phyloP scores from a whole-genome alignment of 164 flowering plant genomes.

The Tetracentron sinense region DNA sequence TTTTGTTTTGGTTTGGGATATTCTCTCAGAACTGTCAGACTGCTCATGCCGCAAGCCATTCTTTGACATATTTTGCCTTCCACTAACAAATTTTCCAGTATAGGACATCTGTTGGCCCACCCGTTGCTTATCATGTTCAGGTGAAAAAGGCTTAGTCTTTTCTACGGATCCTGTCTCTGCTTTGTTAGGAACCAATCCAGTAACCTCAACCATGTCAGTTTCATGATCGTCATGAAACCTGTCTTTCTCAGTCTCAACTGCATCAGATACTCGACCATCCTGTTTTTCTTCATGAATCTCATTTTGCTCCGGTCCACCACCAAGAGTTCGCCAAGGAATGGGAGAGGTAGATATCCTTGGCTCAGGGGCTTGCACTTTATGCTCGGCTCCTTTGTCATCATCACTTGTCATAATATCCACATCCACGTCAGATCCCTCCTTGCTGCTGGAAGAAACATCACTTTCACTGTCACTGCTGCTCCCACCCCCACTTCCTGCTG shows the following conservation, averaged over 20 bases:
- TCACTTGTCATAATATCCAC: slow-evolving; percentile 88
- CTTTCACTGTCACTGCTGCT: slow-evolving; percentile 91
- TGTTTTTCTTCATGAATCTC: slow-evolving; percentile 29
- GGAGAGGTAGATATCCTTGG: slow-evolving; percentile 29
- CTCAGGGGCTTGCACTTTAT: slow-evolving; percentile 30
- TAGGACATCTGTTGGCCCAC: slow-evolving; percentile 25
- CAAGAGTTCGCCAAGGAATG: slow-evolving; percentile 27
- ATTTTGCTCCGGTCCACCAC: slow-evolving; percentile 28
- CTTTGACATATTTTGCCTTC: slow-evolving; percentile 24
- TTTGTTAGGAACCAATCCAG: slow-evolving; percentile 19
- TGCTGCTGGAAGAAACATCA: slow-evolving; percentile 82
- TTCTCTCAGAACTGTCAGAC: slow-evolving; percentile 33
- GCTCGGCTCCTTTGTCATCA: slow-evolving; percentile 64
- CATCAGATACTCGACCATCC: slow-evolving; percentile 36
- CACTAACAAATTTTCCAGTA: slow-evolving; percentile 30
- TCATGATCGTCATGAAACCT: slow-evolving; percentile 35
- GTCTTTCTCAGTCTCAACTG: slow-evolving; percentile 36
- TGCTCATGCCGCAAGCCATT: slow-evolving; percentile 32
- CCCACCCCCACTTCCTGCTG: slow-evolving; percentile 61
- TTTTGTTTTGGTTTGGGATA: slow-evolving; percentile 19
- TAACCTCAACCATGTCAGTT: slow-evolving; percentile 28
- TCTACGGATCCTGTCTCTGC: slow-evolving; percentile 29
- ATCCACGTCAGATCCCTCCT: slow-evolving; percentile 91
- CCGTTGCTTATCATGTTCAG: slow-evolving; percentile 27
- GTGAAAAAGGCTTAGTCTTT: slow-evolving; percentile 23